A percentile compares a stretch with the other conserved stretches of the same genome.
phyloP scores from a whole-genome alignment of 108 stramenopile genomes.

The Pseudonitzschia pungens region DNA sequence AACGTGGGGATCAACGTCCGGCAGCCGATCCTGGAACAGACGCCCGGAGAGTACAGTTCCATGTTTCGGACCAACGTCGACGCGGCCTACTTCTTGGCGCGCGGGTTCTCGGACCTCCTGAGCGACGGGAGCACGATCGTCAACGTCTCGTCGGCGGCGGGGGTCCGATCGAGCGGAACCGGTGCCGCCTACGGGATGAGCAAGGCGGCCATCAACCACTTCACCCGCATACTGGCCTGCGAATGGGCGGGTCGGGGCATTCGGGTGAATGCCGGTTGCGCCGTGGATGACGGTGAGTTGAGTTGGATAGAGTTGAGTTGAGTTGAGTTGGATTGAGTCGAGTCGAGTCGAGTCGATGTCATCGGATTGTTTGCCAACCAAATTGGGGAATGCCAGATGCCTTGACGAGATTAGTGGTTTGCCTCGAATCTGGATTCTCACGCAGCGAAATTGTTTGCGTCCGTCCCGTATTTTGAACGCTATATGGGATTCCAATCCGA shows the following conservation, averaged over 20 bases:
- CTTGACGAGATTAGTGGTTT: too few relatives aligned
- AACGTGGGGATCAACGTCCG: slow-evolving; percentile 90
- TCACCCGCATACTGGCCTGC: slow-evolving; percentile 73
- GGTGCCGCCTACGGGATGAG: slow-evolving; percentile 83
- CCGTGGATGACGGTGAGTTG: slow-evolving; percentile 74
- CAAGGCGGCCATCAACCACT: slow-evolving; percentile 87
- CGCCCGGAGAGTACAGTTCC: slow-evolving; percentile 67
- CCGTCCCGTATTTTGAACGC: too few relatives aligned
- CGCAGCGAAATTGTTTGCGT: too few relatives aligned
- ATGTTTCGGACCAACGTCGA: slow-evolving; percentile 82
- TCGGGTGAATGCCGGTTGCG: slow-evolving; percentile 83
- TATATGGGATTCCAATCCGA: too few relatives aligned
- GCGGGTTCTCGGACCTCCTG: slow-evolving; percentile 39
- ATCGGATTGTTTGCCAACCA: too few relatives aligned
- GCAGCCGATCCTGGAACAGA: slow-evolving; percentile 71
- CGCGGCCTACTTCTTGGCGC: slow-evolving; percentile 64
- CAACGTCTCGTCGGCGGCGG: slow-evolving; percentile 86
- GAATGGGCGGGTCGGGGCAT: slow-evolving; percentile 84
- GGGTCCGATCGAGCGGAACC: slow-evolving; percentile 71
- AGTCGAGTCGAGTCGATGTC: neutral
- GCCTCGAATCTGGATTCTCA: neutral
- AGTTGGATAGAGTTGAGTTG: too few relatives aligned
- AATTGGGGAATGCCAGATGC: too few relatives aligned
- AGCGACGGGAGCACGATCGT: slow-evolving; percentile 65
- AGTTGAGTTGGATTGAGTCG: too few relatives aligned